Evolutionary conservation across 2,329 filamentous ascomycete genomes (phyloP), one percentile per base, ranked within the genome.

Genomic region (Scedosporium minutisporum): DNA sequence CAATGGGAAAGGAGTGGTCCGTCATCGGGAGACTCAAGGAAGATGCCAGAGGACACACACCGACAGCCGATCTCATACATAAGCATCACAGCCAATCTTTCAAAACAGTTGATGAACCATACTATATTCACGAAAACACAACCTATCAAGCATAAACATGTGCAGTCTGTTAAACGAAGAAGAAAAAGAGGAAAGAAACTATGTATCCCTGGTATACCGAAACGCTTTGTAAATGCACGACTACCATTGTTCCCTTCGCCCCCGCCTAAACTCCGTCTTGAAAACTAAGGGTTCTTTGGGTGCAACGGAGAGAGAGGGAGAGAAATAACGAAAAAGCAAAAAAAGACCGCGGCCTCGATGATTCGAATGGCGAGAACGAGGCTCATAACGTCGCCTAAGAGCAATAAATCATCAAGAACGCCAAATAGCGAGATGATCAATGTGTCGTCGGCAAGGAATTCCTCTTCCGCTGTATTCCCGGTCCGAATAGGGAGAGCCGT

Each of bases 151-250:
- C 10, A 21, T 18, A n/a, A 48, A 48, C 44, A 7, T 48, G 44
- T 48, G 44, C 44, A 48, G 44, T 48, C 44, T 48, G 44, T 48
- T 18, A 55, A 27, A 27, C 6, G 14, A 18, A 38, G n/a, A 18
- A 60, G 23, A 41, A 21, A 38, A 23, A 53, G 18, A 33, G 27
- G 51, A 18, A 27, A 33, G 18, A 61, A 61, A 18, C 25, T 51
- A 51, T 51, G 42, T 61, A 51, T 61, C 14, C 44, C 42, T 61
- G 25, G 41, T 61, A 58, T 51, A 51, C 42, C 48, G 48, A 51
- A 60, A 53, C 59, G 59, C 59, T 61, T 33, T 61, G 59, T 61
- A 61, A 61, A 61, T 61, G 59, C 59, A 61, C 18, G 25, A 61
- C 18, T 61, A 51, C 59, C 42, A 33, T 25, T 57, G 14, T 14